Evolutionary conservation across 73 alveolate species (phyloP), one percentile per base, ranked within the genome.

Genomic region (Symbiodinium pilosum): DNA sequence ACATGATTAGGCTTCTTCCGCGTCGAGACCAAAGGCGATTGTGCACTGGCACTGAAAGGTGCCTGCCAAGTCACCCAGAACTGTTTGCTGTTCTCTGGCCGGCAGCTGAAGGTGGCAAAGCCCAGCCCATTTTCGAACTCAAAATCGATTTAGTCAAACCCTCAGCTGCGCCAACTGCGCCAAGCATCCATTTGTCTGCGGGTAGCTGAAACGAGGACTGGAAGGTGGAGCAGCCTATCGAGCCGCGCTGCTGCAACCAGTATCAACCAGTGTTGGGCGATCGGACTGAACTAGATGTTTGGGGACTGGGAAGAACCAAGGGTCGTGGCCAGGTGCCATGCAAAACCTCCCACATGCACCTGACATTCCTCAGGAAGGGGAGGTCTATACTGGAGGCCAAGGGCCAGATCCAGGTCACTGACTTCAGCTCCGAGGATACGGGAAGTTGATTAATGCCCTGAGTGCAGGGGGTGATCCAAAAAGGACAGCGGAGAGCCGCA

Each of bases 161-260:
- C 83, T 38, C 43, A 43, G 75, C n/a, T 8, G 77, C 36, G 32
- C 14, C 21, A 47, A 47, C 6, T 14, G 21, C 8, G 9, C 77
- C 77, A 59, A 6, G 6, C 77, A 16, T 14, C 4, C 30, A 34
- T 4, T 14, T 34, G 4, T 16, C 77, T 14, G 4, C n/a, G 32
- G 38, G 77, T 26, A 28, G 26, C 3, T 4, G 7, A 11, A 26
- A 71, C 47, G 24, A 88, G 95, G 95, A 88, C 34, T 88, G 95
- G 95, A 88, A 88, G 73, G 95, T 88, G 30, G 95, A 88, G 34
- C 95, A 88, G 86, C 95, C 95, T 47, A 88, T 88, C 47, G 95
- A 88, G 95, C 36, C 42, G 24, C 95, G 43, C 34, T 84, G 87
- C 51, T 3, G 43, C 77, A 64, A 8, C 21, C 32, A 21, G 77